A percentile compares a stretch with the other conserved stretches of the same genome.
phyloP scores from a whole-genome alignment of 2,329 filamentous ascomycete genomes.

The Magnaporthales sp. region DNA sequence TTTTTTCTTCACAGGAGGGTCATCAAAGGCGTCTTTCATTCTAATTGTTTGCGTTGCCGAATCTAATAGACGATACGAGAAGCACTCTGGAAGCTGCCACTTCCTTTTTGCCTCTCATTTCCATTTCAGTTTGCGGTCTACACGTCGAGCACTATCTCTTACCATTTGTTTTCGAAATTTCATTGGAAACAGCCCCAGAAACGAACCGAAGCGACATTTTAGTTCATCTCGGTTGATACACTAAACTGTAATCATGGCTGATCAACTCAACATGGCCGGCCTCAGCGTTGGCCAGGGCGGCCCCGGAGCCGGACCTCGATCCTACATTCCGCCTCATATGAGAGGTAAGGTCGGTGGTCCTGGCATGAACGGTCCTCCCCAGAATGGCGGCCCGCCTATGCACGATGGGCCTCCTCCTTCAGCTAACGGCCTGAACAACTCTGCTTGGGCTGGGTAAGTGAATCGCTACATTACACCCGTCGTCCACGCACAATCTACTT shows the following conservation, averaged over 20 bases:
- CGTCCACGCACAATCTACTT: not conserved
- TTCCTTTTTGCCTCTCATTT: slow-evolving; percentile 5
- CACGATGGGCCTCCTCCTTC: slow-evolving; percentile 21
- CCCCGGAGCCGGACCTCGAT: slow-evolving; percentile 38
- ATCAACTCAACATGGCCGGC: slow-evolving; percentile 75
- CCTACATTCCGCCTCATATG: slow-evolving; percentile 83
- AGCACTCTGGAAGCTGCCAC: slow-evolving; percentile 6
- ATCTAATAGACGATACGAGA: slow-evolving; percentile 6
- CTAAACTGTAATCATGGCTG: slow-evolving; percentile 55
- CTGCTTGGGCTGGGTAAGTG: slow-evolving; percentile 55
- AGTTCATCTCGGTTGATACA: not conserved
- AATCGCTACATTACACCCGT: slow-evolving; percentile 1
- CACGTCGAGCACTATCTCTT: not conserved
- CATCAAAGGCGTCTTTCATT: slow-evolving; percentile 23
- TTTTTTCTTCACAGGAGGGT: slow-evolving; percentile 31
- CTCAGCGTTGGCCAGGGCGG: slow-evolving; percentile 48
- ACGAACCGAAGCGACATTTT: not conserved
- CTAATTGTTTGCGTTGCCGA: slow-evolving; percentile 10
- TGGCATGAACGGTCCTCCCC: slow-evolving; percentile 20
- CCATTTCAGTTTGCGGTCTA: not conserved
- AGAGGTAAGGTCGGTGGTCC: slow-evolving; percentile 43
- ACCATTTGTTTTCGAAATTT: not conserved
- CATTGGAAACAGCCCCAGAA: not conserved
- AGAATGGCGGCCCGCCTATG: slow-evolving; percentile 24
- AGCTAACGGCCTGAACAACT: slow-evolving; percentile 47